These are phyloP conservation scores for Clarireedia paspali DNA, from an alignment of 2,329 filamentous ascomycete genomes.

Conservation along the genomic window DNA sequence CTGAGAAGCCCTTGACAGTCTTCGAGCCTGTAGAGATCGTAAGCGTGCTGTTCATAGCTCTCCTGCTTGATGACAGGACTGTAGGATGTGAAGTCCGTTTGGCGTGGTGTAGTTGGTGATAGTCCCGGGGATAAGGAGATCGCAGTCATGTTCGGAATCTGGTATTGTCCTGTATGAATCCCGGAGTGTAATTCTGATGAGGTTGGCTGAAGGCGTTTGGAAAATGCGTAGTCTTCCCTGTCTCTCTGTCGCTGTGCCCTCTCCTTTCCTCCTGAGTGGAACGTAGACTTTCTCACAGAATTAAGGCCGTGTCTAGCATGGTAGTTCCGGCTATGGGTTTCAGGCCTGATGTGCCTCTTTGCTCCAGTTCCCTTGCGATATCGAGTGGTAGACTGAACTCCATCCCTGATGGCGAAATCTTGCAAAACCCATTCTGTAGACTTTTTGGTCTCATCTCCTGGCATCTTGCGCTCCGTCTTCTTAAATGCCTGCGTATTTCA, in stretches of 20 bases:
- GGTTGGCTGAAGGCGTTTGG: slow-evolving; percentile 1
- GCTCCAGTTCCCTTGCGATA: slow-evolving; percentile 50
- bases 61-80: slow-evolving; percentile 13
- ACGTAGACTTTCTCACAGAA: slow-evolving; percentile 1
- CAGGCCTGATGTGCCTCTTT: slow-evolving; percentile 30
- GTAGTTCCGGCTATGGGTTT: not conserved
- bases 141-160: not conserved
- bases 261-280: slow-evolving; percentile 10
- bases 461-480: slow-evolving; percentile 36
- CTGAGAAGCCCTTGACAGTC: slow-evolving; percentile 24
- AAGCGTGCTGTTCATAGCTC: slow-evolving; percentile 14
- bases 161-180: not conserved
- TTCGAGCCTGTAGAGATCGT: slow-evolving; percentile 19
- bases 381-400: slow-evolving; percentile 79
- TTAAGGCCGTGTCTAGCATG: not conserved
- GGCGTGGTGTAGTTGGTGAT: slow-evolving; percentile 19
- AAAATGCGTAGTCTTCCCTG: slow-evolving; percentile 8
- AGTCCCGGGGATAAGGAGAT: slow-evolving; percentile 3
- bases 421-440: slow-evolving; percentile 72
- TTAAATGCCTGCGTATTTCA: slow-evolving; percentile 41
- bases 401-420: slow-evolving; percentile 57
- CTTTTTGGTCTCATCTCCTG: slow-evolving; percentile 51
- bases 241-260: slow-evolving; percentile 17
- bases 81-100: slow-evolving; percentile 6
- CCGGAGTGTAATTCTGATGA: not conserved